phyloP scores from a whole-genome alignment of 2,329 filamentous ascomycete genomes.

The Macrophomina phaseolina region DNA sequence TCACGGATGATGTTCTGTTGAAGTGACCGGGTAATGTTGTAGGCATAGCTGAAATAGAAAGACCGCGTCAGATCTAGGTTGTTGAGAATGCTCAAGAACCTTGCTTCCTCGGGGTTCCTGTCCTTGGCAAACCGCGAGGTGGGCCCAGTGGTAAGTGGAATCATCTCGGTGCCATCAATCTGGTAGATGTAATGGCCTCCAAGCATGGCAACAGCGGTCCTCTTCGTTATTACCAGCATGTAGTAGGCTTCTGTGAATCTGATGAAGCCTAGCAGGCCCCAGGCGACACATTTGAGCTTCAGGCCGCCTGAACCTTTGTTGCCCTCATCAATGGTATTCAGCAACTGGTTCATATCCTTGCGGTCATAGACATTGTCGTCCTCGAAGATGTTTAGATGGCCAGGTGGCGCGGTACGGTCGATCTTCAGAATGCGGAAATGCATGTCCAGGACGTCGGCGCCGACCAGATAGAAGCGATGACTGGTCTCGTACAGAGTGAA shows the following conservation, averaged over 20 bases:
- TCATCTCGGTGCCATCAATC: conserved; percentile 89
- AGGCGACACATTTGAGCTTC: conserved; percentile 86
- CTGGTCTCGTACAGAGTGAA: conserved; percentile 98
- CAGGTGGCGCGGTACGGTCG: conserved; percentile 81
- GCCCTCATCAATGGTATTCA: conserved; percentile 93
- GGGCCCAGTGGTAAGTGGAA: conserved; percentile 78
- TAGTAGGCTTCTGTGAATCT: conserved; percentile 95
- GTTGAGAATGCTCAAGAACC: conserved; percentile 86
- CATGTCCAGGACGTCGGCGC: conserved; percentile 86
- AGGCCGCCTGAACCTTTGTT: conserved; percentile 90
- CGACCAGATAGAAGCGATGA: conserved; percentile 91
- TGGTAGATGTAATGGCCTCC: conserved; percentile 97
- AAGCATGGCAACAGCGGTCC: conserved; percentile 93
- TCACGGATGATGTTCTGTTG: conserved; percentile 91
- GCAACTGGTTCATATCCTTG: conserved; percentile 88
- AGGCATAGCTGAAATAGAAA: conserved; percentile 99
- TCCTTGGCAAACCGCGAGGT: conserved; percentile 75
- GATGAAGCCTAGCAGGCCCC: conserved; percentile 95
- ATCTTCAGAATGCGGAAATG: conserved; percentile 93
- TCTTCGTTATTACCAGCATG: conserved; percentile 95
- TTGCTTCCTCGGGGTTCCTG: conserved; percentile 83
- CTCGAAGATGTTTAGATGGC: conserved; percentile 82
- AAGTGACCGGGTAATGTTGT: conserved; percentile 89
- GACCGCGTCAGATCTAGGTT: conserved; percentile 89
- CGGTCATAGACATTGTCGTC: conserved; percentile 95